phyloP scores from a whole-genome alignment of 768 basidiomycete genomes.

The Collybiopsis luxurians region DNA sequence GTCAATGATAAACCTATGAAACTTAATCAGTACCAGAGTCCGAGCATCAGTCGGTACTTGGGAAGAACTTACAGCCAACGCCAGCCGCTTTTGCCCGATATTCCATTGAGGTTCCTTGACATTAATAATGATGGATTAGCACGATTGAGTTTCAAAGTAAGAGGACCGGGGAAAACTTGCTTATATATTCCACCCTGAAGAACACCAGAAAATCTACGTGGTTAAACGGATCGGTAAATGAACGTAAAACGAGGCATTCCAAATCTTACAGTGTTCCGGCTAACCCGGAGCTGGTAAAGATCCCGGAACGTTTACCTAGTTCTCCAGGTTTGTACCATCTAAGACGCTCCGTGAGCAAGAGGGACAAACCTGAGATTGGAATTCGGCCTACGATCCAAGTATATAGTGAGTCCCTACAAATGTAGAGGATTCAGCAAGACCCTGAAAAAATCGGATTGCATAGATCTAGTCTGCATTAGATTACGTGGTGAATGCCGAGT shows the following conservation, averaged over 20 bases:
- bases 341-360: not conserved
- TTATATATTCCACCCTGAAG: slow-evolving; percentile 64
- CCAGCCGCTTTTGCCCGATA: slow-evolving; percentile 58
- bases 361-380: too few species aligned
- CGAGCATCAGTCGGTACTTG: too few species aligned
- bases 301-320: slow-evolving; percentile 67
- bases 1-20: slow-evolving; percentile 59
- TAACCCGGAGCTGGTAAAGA: slow-evolving; percentile 65
- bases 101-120: slow-evolving; percentile 50
- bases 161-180: slow-evolving; percentile 26
- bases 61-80: slow-evolving; percentile 67
- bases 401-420: slow-evolving; percentile 76
- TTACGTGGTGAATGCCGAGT: not conserved
- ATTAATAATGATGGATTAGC: too few species aligned
- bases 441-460: slow-evolving; percentile 71
- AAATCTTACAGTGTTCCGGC: slow-evolving; percentile 54
- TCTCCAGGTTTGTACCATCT: slow-evolving; percentile 74
- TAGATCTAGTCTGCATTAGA: slow-evolving; percentile 42
- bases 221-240: not conserved
- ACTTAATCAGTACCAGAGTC: not conserved
- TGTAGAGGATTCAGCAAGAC: slow-evolving; percentile 69
- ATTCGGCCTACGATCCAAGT: slow-evolving; percentile 59
- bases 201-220: slow-evolving; percentile 57
- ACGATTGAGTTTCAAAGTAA: not conserved
- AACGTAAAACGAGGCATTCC: not conserved